Evolutionary conservation across 2,329 filamentous ascomycete genomes (phyloP), one percentile per base, ranked within the genome.

Genomic region (Colletotrichum sojae): DNA sequence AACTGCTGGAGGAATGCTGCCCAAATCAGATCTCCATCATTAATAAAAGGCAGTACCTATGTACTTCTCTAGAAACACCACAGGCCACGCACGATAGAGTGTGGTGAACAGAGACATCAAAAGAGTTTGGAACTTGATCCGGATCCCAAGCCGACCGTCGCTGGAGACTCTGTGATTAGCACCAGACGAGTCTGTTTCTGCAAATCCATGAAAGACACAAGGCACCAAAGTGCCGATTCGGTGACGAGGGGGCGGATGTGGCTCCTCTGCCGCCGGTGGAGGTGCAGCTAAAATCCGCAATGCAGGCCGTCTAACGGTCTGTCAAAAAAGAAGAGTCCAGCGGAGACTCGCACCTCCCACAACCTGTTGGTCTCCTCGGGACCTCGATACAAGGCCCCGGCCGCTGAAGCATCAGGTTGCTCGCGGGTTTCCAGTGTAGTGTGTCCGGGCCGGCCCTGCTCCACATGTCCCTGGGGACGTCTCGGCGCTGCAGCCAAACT

Each of bases 201-300:
- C 27, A 36, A 61, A 40, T 4, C 59, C 22, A 36, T 46, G 56
- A 31, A 52, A 39, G 43, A 40, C 45, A 45, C 20, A 43, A 53
- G 57, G 31, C 48, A 27, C 52, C 22, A 60, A 31, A 61, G n/a
- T 45, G 12, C 48, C 53, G 48, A 16, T 40, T 46, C 55, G 48
- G 56, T 53, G 62, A 57, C 49, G 20, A 52, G 39, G 60, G 53
- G 45, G 27, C 56, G 61, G 61, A 22, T 66, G 62, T 69, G 67
- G 67, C 67, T 55, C 62, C 55, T 16, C 25, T 39, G 52, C 31
- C n/a, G 43, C 39, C 15, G 48, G 54, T 54, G 43, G 51, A 40
- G 43, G 49, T 43, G 66, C 40, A 27, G 22, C 9, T 46, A 60
- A 40, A 45, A 31, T 45, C 52, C 27, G 63, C 27, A 45, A 63